Conservation (phyloP, 495 filamentous ascomycete genomes). For the Aspergillus diversus region DNA sequence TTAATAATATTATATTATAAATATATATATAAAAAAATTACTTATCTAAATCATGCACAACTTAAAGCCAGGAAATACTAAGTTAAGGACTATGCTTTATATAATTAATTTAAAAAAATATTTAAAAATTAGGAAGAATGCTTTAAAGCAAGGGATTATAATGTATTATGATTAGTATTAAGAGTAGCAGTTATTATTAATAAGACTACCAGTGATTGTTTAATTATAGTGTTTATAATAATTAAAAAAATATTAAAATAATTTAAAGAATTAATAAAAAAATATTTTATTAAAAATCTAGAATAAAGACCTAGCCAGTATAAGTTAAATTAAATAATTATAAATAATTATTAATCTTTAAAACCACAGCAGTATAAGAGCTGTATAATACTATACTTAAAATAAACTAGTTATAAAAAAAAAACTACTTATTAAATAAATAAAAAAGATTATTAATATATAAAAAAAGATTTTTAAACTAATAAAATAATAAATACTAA, state of each 20-base stretch:
- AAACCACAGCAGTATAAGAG: background rate
- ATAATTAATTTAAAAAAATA: background rate
- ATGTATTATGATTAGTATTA: background rate
- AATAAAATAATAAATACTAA: background rate
- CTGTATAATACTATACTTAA: background rate
- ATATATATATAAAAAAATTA: slow-evolving; percentile 1
- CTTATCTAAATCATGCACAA: background rate
- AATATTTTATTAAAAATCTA: background rate
- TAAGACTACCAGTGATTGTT: background rate
- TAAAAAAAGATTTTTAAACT: background rate
- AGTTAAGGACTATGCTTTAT: background rate
- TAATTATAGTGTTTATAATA: background rate
- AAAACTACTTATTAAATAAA: slow-evolving; percentile 5
- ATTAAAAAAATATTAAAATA: background rate
- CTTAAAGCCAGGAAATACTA: background rate
- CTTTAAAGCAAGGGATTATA: background rate
- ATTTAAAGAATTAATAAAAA: background rate
- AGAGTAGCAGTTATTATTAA: background rate
- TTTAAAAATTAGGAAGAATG: background rate
- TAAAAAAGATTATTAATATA: background rate
- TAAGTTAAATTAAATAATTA: background rate
- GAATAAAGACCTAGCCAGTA: background rate
- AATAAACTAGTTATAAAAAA: slow-evolving; percentile 14
- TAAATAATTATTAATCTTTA: background rate
- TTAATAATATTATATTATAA: background rate